phyloP scores from a whole-genome alignment of 257 asterid species.

The Schizonepeta tenuifolia region DNA sequence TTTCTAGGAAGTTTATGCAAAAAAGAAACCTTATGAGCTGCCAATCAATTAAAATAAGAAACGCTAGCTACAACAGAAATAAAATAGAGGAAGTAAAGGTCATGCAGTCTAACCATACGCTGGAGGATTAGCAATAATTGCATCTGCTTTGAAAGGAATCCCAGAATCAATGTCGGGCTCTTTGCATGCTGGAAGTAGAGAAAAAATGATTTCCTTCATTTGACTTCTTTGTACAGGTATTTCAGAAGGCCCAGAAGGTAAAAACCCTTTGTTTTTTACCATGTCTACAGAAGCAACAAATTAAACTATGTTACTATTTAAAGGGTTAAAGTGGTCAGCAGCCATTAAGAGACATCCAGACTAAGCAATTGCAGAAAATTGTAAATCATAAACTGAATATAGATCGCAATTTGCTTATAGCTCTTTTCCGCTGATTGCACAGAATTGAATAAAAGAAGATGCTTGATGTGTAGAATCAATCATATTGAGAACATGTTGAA shows the following conservation, averaged over 20 bases:
- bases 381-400: neutral
- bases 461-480: too few species aligned
- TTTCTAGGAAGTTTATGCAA: neutral
- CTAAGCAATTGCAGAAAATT: constrained; percentile 9
- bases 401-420: neutral
- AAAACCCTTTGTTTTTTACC: constrained; percentile 97
- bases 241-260: constrained; percentile 99
- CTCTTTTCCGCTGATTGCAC: constrained; percentile 6
- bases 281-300: constrained; percentile 62
- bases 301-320: constrained; percentile 7
- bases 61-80: constrained; percentile 5
- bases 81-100: constrained; percentile 12
- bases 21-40: constrained; percentile 7
- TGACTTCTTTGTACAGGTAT: constrained; percentile 84
- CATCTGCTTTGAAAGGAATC: constrained; percentile 87
- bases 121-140: constrained; percentile 86
- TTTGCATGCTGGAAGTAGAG: constrained; percentile 83
- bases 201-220: constrained; percentile 80
- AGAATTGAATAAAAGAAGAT: neutral
- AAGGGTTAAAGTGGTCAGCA: neutral
- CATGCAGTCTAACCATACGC: constrained; percentile 57
- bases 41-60: neutral
- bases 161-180: constrained; percentile 87
- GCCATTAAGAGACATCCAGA: neutral
- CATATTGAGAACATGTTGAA: constrained; percentile 17